phyloP scores from a whole-genome alignment of 345 rosid genomes.

The Theobroma cacao region DNA sequence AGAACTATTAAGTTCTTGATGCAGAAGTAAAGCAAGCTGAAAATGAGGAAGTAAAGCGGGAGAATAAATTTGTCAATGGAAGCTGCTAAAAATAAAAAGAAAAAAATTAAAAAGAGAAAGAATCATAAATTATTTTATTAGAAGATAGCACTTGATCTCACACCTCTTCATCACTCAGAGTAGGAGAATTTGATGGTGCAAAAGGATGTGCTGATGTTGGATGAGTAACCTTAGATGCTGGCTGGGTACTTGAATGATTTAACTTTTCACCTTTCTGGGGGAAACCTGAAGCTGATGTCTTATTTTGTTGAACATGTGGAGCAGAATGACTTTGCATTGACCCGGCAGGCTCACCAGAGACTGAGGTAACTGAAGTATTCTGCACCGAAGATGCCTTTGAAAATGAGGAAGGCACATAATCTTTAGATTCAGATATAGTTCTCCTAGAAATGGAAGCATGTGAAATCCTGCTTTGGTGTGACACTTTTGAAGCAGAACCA shows the following conservation, averaged over 20 bases:
- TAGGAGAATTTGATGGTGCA: constrained; percentile 40
- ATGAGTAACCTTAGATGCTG: constrained; percentile 53
- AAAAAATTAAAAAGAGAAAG: background rate
- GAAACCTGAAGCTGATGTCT: constrained; percentile 41
- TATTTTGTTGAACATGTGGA: constrained; percentile 42
- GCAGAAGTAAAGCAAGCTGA: constrained; percentile 95
- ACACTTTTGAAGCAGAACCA: constrained; percentile 37
- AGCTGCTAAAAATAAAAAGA: constrained; percentile 14
- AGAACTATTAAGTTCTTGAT: constrained; percentile 97
- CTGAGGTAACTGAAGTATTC: constrained; percentile 32
- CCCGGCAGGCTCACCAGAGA: constrained; percentile 44
- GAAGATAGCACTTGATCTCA: constrained; percentile 8
- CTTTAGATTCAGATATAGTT: constrained; percentile 49
- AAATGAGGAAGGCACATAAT: constrained; percentile 40
- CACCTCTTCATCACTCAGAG: constrained; percentile 95
- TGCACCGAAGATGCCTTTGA: constrained; percentile 47
- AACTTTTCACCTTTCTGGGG: constrained; percentile 62
- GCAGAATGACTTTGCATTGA: constrained; percentile 36
- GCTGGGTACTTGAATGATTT: constrained; percentile 43
- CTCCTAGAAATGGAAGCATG: constrained; percentile 53
- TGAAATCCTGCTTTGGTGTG: constrained; percentile 52
- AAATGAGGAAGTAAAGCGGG: background rate
- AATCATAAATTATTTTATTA: background rate
- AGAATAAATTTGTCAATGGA: background rate
- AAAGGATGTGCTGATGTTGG: constrained; percentile 43